Evolutionary conservation across 176 grass and related monocot species (phyloP), one percentile per base, ranked within the genome.

Genomic region (Zizania latifolia): DNA sequence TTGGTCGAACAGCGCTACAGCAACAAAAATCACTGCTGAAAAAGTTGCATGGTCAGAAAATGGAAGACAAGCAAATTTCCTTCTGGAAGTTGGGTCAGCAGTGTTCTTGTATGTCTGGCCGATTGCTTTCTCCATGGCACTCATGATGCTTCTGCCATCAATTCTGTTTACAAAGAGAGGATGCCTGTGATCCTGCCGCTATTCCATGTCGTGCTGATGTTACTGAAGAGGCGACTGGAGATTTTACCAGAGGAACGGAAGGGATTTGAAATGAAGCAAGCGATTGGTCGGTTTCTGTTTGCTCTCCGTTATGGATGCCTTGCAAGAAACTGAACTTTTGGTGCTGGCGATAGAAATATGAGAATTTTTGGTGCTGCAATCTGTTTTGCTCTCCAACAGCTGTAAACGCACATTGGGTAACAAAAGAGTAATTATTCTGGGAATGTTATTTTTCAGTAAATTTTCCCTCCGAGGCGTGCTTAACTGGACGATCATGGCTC

Each of bases 71-170:
- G 77, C 15, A 89, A 81, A 0, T 74, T 89, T 57, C 88, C 83
- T 68, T 91, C 92, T n/a, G 94, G 94, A 69, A 89, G 90, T 98
- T 94, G 45, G 84, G 36, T 97, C 85, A 13, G 58, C 82, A n/a
- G n/a, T n/a, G n/a, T n/a, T 82, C 44, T 76, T 85, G 83, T 89
- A 97, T 36, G 84, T 82, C 51, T 82, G 86, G 54, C 48, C 39
- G 24, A 94, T 88, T 57, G 81, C 84, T 75, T 76, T 94, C 29
- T 83, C 82, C 63, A 88, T 62, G 58, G 66, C n/a, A 29, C 67
- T 90, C 55, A 66, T 62, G 51, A 16, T 70, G 43, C 62, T 31
- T 12, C 58, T 61, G 31, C 54, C 38, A 66, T 79, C 71, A n/a
- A 69, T 56, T 86, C 58, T 65, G 39, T 79, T 59, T 0, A 14